Conservation (phyloP, 2,329 filamentous ascomycete genomes). For the Talaromyces sp. region DNA sequence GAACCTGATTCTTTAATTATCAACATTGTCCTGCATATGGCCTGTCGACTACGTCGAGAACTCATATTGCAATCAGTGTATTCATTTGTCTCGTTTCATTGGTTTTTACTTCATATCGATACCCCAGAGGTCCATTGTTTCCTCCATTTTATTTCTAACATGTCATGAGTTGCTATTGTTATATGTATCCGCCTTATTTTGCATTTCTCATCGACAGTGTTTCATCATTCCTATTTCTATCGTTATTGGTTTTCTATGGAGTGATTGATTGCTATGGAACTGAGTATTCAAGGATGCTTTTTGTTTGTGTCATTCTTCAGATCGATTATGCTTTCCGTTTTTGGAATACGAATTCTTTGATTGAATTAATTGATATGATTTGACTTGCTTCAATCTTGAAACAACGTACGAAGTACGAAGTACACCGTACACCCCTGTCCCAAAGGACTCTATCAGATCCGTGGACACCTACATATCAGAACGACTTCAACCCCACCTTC, state of each 20-base stretch:
- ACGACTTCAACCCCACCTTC: background rate
- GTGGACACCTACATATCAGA: background rate
- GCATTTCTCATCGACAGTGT: background rate
- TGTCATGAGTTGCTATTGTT: constrained; percentile 6
- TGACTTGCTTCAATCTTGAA: background rate
- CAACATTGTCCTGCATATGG: background rate
- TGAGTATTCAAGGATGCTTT: background rate
- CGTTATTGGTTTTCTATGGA: background rate
- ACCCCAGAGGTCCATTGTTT: constrained; percentile 15
- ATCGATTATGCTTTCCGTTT: background rate
- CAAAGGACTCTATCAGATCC: background rate
- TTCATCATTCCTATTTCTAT: background rate
- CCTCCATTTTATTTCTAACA: constrained; percentile 7
- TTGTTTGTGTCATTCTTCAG: background rate
- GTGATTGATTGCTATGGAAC: background rate
- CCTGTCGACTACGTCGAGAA: background rate
- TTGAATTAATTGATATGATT: background rate
- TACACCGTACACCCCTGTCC: background rate
- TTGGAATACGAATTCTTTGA: background rate
- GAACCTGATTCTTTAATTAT: constrained; percentile 2
- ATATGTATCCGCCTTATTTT: background rate
- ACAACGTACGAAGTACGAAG: background rate
- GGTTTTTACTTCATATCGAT: constrained; percentile 7
- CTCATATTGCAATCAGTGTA: constrained; percentile 4
- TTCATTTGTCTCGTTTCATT: constrained; percentile 6